Percentiles rank a stretch among this genome's conserved stretches.
These are phyloP conservation scores for Rhododendron kiyosumense DNA, from an alignment of 148 eudicot genomes.

Conservation along the genomic window DNA sequence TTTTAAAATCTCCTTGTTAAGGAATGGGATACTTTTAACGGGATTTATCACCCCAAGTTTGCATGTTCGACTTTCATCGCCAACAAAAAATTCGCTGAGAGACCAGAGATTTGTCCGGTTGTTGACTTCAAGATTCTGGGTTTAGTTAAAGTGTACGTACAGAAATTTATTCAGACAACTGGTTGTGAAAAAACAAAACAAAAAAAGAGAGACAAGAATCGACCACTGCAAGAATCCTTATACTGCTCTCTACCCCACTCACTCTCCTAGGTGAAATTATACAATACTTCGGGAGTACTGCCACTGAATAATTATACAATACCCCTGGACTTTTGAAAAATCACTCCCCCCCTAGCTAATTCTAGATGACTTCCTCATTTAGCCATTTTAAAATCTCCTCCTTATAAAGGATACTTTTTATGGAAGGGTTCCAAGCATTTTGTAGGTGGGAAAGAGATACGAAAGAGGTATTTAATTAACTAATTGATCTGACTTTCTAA, in stretches of 20 bases:
- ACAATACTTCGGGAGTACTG: too few relatives aligned
- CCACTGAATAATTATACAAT: too few relatives aligned
- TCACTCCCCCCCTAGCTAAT: neutral
- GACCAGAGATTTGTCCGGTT: too few relatives aligned
- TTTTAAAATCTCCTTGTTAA: conserved; percentile 9
- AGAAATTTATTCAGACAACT: too few relatives aligned
- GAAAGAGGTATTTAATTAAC: neutral
- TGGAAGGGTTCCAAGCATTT: conserved; percentile 6
- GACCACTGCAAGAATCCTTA: neutral
- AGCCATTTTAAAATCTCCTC: conserved; percentile 10
- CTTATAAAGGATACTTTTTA: neutral
- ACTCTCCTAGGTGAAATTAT: too few relatives aligned
- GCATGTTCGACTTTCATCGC: too few relatives aligned
- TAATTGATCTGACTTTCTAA: neutral
- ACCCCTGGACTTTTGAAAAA: too few relatives aligned
- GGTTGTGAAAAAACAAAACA: too few relatives aligned
- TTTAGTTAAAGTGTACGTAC: neutral
- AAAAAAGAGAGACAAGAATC: too few relatives aligned
- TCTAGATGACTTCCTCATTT: conserved; percentile 15
- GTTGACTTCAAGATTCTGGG: too few relatives aligned
- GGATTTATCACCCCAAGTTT: neutral
- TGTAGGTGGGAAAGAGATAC: neutral
- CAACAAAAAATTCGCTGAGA: too few relatives aligned
- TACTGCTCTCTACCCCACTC: neutral
- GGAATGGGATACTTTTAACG: neutral